A percentile compares a stretch with the other conserved stretches of the same genome.
phyloP scores from a whole-genome alignment of 2,329 filamentous ascomycete species.

The Lecanicillium sp. region DNA sequence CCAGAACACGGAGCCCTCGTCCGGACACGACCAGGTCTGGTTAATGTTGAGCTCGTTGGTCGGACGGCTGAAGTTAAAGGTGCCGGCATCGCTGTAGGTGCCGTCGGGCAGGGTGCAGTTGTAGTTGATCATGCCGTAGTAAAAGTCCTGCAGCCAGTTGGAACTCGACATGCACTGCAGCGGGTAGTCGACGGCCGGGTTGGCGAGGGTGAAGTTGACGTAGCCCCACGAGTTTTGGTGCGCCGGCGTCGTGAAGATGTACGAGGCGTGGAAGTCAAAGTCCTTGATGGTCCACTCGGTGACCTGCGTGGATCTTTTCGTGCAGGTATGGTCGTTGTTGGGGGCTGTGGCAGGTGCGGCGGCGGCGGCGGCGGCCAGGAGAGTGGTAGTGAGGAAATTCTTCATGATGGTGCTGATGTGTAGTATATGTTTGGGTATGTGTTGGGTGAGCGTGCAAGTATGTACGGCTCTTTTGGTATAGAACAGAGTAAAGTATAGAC shows the following conservation, averaged over 20 bases:
- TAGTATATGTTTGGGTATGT: not conserved
- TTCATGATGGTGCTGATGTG: slow-evolving; percentile 12
- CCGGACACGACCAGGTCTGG: slow-evolving; percentile 41
- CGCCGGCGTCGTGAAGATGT: slow-evolving; percentile 41
- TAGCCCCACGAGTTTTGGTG: slow-evolving; percentile 42
- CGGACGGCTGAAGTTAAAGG: slow-evolving; percentile 36
- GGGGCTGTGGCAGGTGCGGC: slow-evolving; percentile 13
- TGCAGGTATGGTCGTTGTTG: slow-evolving; percentile 14
- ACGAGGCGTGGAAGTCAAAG: slow-evolving; percentile 42
- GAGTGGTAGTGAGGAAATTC: slow-evolving; percentile 12
- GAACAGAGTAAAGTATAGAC: not conserved
- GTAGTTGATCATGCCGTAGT: slow-evolving; percentile 39
- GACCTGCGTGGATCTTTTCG: slow-evolving; percentile 12
- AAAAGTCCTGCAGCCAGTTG: slow-evolving; percentile 38
- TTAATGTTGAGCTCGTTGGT: slow-evolving; percentile 30
- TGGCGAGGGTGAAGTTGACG: slow-evolving; percentile 41
- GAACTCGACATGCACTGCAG: slow-evolving; percentile 33
- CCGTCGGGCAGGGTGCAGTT: slow-evolving; percentile 29
- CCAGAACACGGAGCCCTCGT: slow-evolving; percentile 25
- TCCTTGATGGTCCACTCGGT: slow-evolving; percentile 30
- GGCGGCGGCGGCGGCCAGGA: slow-evolving; percentile 17
- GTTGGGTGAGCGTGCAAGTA: no score
- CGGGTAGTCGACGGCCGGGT: slow-evolving; percentile 31
- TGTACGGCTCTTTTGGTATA: not conserved
- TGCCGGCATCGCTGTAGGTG: slow-evolving; percentile 17